Evolutionary conservation across 805 yeast species (phyloP), one percentile per base, ranked within the genome.

Genomic region (Candida pseudofarinosa): DNA sequence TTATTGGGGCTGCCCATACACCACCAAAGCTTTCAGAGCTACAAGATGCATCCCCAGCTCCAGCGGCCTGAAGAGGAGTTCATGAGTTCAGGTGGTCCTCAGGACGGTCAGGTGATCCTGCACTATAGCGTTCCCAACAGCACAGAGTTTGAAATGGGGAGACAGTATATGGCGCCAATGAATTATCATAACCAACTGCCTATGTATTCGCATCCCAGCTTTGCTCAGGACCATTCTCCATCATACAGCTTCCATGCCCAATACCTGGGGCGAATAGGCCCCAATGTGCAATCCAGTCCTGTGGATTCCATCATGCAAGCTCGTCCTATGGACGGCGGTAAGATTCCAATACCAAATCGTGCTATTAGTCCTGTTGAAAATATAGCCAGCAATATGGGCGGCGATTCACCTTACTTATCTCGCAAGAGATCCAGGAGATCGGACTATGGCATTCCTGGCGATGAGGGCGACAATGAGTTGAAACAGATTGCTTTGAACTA

Each of bases 391-490:
- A 23, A 23, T 23, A 31, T 44, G 35, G 16, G 38, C 33, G 30
- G 26, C 19, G 35, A 43, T 28, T n/a, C 40, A 20, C 38, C 20
- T 4, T 33, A 32, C 8, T 26, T 40, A 35, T 33, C 40, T 37
- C 47, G 59, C n/a, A 62, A 61, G 43, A 52, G 63, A 38, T 44
- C 55, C 3, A 53, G 68, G 43, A 56, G 56, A 35, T 50, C 65
- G 0, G 67, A 63, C 47, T 61, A 56, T 44, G 58, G 59, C 2
- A 41, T 54, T 6, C 63, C 63, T 3, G 65, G 65, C 10, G 68
- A 63, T 41, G 65, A 62, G 14, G 64, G 69, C 10, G 73, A 69
- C 44, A 50, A 50, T 5, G 69, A 68, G 41, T 53, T 71, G 41
- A 65, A 64, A 39, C 65, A 60, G 32, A 41, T 68, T 18, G 76